Base-by-base conservation (phyloP, 2,329 filamentous ascomycete genomes). In the Dactylonectria estremocensis region DNA sequence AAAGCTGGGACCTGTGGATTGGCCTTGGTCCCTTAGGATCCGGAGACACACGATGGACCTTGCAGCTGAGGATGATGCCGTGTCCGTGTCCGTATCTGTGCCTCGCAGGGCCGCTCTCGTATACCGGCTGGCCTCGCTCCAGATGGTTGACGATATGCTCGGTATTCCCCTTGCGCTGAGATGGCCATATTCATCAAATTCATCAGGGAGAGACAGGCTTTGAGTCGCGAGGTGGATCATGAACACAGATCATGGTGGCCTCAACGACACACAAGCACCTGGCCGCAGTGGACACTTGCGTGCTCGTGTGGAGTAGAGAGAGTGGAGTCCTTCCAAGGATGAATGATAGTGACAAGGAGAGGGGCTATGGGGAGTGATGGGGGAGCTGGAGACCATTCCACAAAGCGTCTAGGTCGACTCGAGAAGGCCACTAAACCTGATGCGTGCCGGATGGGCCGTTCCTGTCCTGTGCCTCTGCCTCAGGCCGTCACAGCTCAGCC, bases 371-470 rank as follows among this genome's bases (percentile, higher is more conserved):
- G 28, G 53, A 35, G 57, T 40, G 46, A 50, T 60, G n/a, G 53
- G 45, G 45, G 46, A 64, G 45, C 16, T 28, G 18, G 16, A 54
- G 31, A 46, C 66, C 37, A 65, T 65, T 5, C 66, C 48, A 61
- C 48, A 68, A 65, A 35, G 11, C n/a, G 57, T 33, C 61, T 61
- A 68, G 63, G 31, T 45, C 22, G 1, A 24, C 9, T 35, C 1
- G 16, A 31, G 35, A 61, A 22, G 48, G 1, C 20, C 31, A 43
- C 71, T 72, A 75, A 61, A 2, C 71, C 56, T 16, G 43, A 65
- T 66, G 54, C 63, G 64, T 56, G 50, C 13, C 46, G 53, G 58
- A 72, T 73, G 66, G 66, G 69, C 66, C 73, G 71, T 65, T 61
- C 35, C 50, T 35, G 35, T 60, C 46, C 18, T 68, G 48, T 53